Conservation (phyloP, 1,139 yeast species). For the Neolecta irregularis region DNA sequence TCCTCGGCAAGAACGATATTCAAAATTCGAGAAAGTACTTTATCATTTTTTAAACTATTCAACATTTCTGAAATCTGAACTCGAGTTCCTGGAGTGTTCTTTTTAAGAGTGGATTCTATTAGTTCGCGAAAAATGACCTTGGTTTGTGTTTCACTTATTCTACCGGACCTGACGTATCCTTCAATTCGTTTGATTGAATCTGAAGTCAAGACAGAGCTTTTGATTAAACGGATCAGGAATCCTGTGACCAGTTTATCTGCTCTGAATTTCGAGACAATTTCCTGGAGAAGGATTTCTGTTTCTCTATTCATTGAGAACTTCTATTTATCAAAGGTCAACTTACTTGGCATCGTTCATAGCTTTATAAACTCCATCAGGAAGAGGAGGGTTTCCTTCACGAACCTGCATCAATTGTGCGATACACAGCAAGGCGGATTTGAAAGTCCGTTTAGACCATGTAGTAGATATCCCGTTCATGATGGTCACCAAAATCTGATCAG, state of each 20-base stretch:
- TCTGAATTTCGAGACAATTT: constrained; percentile 8
- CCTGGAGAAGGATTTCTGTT: constrained; percentile 14
- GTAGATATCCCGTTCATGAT: constrained; percentile 52
- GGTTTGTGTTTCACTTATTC: no score
- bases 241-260: constrained; percentile 11
- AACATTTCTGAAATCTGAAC: constrained; percentile 1
- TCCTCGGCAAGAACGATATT: neutral
- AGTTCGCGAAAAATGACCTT: no score
- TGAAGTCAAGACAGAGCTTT: neutral
- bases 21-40: neutral
- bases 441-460: constrained; percentile 27
- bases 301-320: no score
- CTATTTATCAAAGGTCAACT: no score
- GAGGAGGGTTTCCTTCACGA: constrained; percentile 7
- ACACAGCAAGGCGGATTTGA: constrained; percentile 26
- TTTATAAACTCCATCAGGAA: constrained; percentile 6
- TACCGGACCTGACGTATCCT: no score
- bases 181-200: no score
- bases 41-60: constrained; percentile 1
- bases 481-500: constrained; percentile 47
- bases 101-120: no score
- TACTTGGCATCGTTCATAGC: no score
- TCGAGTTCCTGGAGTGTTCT: neutral
- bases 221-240: neutral
- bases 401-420: constrained; percentile 23